Base-by-base conservation (phyloP, 495 filamentous ascomycete genomes). In the Staphylotrichum tortipilum region DNA sequence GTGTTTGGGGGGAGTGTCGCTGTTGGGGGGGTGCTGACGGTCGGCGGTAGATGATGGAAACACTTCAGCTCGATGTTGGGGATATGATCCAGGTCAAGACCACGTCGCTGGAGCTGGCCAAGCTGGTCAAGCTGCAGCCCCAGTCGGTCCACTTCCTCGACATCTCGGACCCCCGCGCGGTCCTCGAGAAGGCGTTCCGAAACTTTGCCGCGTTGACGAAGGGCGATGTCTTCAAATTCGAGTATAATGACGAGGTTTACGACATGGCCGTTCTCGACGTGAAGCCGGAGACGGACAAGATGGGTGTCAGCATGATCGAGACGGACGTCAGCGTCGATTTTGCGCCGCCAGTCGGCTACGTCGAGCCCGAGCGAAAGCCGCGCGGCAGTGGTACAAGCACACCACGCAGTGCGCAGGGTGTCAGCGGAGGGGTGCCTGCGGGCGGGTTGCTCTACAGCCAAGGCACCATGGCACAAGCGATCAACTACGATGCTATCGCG, bases 311-410 rank as follows among this genome's bases (percentile, higher is more conserved):
- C 50, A 89, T 92, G 63, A 77, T 95, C 12, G 92, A 98, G 67
- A 97, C 91, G 0, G 92, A 98, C 69, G 74, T 98, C 4, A 83
- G 85, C 52, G 92, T 98, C 43, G 92, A 98, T 57, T 98, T 98
- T 61, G 92, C 90, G 0, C 73, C 94, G 7, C 92, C 92, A 0
- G 78, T 97, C 4, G 92, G 94, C 52, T 97, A 95, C 59, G 84
- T 94, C 52, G 94, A 97, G 63, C 85, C 88, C 1, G 81, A 80
- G 34, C 83, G 77, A 60, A 64, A 64, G 28, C 46, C 55, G 3
- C 60, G 54, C 30, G 67, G 66, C 30, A 77, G 74, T 44, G 79
- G 86, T 1, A 89, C 84, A 47, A 78, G 73, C 54, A 79, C 79
- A 7, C 77, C 79, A 14, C 78, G 78, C 34, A 78, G 73, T 43